These are phyloP conservation scores for Tylopilus sp. DNA, from an alignment of 768 basidiomycete genomes.

Conservation along the genomic window DNA sequence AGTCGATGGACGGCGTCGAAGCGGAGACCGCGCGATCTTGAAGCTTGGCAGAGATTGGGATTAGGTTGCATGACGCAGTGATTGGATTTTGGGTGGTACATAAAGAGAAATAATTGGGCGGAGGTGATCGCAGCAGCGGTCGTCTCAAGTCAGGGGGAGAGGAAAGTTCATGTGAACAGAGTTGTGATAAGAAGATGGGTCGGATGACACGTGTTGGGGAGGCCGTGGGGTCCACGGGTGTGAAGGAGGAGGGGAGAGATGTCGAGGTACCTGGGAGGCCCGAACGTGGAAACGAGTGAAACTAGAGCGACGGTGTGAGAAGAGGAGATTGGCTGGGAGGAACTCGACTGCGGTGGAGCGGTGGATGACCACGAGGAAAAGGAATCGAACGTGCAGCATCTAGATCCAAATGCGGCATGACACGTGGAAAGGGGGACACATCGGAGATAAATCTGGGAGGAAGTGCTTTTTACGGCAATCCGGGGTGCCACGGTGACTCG, in stretches of 20 bases:
- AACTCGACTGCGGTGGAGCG: conserved; percentile 22
- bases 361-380: conserved; percentile 14
- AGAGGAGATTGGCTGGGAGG: background rate
- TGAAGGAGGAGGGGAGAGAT: background rate
- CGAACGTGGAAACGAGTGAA: conserved; percentile 13
- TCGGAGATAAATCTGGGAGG: conserved; percentile 28
- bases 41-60: conserved; percentile 17
- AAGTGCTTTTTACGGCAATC: conserved; percentile 24
- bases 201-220: conserved; percentile 21
- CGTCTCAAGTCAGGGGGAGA: conserved; percentile 2
- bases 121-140: conserved; percentile 9
- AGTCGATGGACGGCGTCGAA: conserved; percentile 4
- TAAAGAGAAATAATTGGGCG: background rate
- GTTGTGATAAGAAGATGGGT: conserved; percentile 16
- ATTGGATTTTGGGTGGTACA: conserved; percentile 13
- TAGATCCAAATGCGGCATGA: conserved; percentile 21
- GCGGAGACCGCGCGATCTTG: conserved; percentile 26
- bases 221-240: conserved; percentile 25
- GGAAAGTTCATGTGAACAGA: conserved; percentile 19
- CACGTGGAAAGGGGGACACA: conserved; percentile 19
- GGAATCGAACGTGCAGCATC: conserved; percentile 13
- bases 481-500: conserved; percentile 27
- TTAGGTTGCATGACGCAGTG: conserved; percentile 20
- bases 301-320: background rate
- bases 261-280: background rate